A percentile compares a stretch with the other conserved stretches of the same genome.
phyloP scores from a whole-genome alignment of 225 moss, liverwort and hornwort genomes.

The Polytrichum commune region DNA sequence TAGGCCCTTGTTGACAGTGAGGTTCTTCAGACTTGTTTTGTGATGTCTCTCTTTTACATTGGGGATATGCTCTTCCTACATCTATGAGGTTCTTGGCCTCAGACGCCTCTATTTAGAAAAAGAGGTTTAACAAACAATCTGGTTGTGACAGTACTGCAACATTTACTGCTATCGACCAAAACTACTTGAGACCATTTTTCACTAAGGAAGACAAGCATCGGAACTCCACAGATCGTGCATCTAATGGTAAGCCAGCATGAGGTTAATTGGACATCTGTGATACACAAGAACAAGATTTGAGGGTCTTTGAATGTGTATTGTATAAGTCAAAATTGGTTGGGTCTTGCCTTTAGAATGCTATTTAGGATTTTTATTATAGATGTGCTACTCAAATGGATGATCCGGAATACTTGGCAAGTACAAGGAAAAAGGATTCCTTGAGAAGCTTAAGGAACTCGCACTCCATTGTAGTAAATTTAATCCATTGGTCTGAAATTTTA shows the following conservation, averaged over 20 bases:
- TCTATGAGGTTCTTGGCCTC: too few relatives aligned
- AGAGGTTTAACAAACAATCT: too few relatives aligned
- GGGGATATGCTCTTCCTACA: too few relatives aligned
- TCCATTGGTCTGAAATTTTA: too few relatives aligned
- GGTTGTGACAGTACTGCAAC: slow-evolving; percentile 52
- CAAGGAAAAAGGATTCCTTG: background rate
- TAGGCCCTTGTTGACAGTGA: too few relatives aligned
- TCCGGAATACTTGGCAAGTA: background rate
- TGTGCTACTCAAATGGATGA: background rate
- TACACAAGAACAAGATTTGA: background rate
- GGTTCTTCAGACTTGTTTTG: too few relatives aligned
- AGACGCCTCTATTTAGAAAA: too few relatives aligned
- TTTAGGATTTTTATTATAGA: background rate
- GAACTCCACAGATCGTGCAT: slow-evolving; percentile 35
- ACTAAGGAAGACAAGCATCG: slow-evolving; percentile 69
- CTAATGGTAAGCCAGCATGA: slow-evolving; percentile 36
- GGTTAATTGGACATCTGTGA: background rate
- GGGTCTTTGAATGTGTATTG: slow-evolving; percentile 2
- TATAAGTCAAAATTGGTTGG: background rate
- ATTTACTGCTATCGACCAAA: slow-evolving; percentile 90
- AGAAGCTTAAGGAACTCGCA: background rate
- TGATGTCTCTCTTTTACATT: too few relatives aligned
- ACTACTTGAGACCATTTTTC: slow-evolving; percentile 95
- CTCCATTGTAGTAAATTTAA: too few relatives aligned
- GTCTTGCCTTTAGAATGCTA: background rate